Percentiles rank a stretch among this genome's conserved stretches.
Evolutionary conservation across 768 basidiomycete genomes (phyloP).

Genomic region (Sporobolomyces phaffii): DNA sequence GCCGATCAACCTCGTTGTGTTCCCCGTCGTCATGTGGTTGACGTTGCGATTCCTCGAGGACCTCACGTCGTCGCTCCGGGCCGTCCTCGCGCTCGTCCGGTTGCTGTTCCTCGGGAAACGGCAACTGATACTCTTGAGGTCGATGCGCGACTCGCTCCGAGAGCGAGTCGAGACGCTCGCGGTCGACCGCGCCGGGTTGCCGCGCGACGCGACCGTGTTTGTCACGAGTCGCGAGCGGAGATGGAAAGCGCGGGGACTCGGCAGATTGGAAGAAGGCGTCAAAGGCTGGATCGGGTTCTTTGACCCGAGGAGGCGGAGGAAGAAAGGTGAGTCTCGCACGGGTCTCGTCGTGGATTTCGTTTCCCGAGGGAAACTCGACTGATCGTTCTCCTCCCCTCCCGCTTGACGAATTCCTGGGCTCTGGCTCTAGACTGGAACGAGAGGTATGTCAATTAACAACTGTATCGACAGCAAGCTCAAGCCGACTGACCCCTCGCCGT

Average conservation of each 20-base stretch:
- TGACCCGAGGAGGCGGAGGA: constrained; percentile 26
- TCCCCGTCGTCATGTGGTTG: constrained; percentile 82
- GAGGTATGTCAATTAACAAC: neutral
- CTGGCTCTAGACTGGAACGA: constrained; percentile 39
- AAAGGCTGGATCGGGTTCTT: constrained; percentile 24
- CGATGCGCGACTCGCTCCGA: constrained; percentile 54
- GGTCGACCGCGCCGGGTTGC: constrained; percentile 33
- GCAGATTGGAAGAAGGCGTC: constrained; percentile 10
- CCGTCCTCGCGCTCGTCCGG: constrained; percentile 59
- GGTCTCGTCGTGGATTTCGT: neutral
- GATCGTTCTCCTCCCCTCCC: no score
- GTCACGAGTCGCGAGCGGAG: constrained; percentile 12
- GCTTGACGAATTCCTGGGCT: no score
- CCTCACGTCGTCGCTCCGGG: constrained; percentile 69
- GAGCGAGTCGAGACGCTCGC: constrained; percentile 26
- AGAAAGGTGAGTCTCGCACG: constrained; percentile 25
- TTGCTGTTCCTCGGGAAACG: constrained; percentile 60
- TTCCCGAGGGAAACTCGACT: neutral
- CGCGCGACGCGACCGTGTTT: constrained; percentile 24
- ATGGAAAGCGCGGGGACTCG: constrained; percentile 21
- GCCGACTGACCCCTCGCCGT: no score
- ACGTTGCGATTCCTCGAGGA: constrained; percentile 83
- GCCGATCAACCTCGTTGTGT: constrained; percentile 55
- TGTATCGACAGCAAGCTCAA: no score
- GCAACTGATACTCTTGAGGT: constrained; percentile 56